phyloP scores from a whole-genome alignment of 1,284 basidiomycete genomes.

The Trichosporon coremiiforme region DNA sequence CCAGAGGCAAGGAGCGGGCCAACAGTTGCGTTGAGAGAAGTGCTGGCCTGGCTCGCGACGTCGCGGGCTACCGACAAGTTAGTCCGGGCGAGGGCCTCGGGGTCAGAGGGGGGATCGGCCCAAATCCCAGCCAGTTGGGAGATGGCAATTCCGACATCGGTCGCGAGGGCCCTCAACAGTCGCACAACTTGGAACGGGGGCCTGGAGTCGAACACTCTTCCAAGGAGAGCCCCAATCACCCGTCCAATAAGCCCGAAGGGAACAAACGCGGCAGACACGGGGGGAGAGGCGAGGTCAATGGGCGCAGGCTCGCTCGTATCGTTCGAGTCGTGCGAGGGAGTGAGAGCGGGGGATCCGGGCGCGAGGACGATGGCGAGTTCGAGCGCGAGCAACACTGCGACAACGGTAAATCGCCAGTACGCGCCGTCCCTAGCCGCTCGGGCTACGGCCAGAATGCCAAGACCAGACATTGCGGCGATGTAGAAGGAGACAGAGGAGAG shows the following conservation, averaged over 20 bases:
- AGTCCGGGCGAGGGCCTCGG: background rate
- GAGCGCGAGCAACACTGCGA: conserved; percentile 65
- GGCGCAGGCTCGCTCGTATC: background rate
- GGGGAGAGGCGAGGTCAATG: background rate
- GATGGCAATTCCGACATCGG: conserved; percentile 42
- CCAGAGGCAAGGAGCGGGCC: background rate
- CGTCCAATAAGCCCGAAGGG: conserved; percentile 21
- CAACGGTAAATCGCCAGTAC: conserved; percentile 72
- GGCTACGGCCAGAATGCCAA: conserved; percentile 52
- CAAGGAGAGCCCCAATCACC: conserved; percentile 20
- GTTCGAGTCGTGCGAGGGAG: conserved; percentile 1
- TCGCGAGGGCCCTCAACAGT: conserved; percentile 40
- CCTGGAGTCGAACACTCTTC: conserved; percentile 8
- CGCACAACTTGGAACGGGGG: conserved; percentile 43
- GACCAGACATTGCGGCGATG: conserved; percentile 12
- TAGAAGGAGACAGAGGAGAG: conserved; percentile 22
- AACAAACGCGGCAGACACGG: conserved; percentile 17
- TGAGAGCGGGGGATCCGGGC: conserved; percentile 27
- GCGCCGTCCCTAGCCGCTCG: conserved; percentile 65
- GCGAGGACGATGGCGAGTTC: conserved; percentile 45
- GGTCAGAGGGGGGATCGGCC: conserved; percentile 23
- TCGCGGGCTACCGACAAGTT: background rate
- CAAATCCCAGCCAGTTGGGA: conserved; percentile 47
- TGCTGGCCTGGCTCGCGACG: background rate
- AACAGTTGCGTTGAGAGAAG: background rate